A percentile compares a stretch with the other conserved stretches of the same genome.
These are phyloP conservation scores for Parietichytrium sp. DNA, from an alignment of 108 stramenopile genomes.

Conservation along the genomic window DNA sequence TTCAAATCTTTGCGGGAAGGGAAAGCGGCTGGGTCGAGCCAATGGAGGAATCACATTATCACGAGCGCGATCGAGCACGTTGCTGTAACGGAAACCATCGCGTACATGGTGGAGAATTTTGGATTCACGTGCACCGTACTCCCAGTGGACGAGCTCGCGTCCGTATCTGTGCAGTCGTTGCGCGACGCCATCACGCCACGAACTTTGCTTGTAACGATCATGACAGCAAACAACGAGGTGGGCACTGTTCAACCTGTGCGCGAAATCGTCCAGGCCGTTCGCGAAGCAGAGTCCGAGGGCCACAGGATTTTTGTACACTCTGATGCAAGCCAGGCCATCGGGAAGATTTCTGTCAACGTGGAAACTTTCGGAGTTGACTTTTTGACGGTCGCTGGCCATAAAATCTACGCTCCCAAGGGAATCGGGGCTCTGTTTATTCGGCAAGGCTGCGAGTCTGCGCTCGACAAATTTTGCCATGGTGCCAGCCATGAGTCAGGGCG, in stretches of 20 bases:
- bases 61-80: slow-evolving; percentile 88
- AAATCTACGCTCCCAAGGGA: slow-evolving; percentile 94
- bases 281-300: not conserved
- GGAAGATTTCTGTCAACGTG: slow-evolving; percentile 84
- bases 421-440: slow-evolving; percentile 85
- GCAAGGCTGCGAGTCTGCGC: slow-evolving; percentile 51
- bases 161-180: slow-evolving; percentile 68
- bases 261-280: slow-evolving; percentile 60
- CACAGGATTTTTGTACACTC: slow-evolving; percentile 81
- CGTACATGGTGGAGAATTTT: slow-evolving; percentile 43
- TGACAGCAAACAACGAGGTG: slow-evolving; percentile 95
- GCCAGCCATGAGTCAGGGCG: slow-evolving; percentile 77
- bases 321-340: slow-evolving; percentile 92
- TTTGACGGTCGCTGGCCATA: slow-evolving; percentile 95
- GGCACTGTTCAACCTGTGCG: slow-evolving; percentile 84
- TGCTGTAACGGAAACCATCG: slow-evolving; percentile 74
- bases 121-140: slow-evolving; percentile 70
- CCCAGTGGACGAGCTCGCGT: slow-evolving; percentile 74
- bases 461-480: slow-evolving; percentile 33
- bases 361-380: slow-evolving; percentile 74
- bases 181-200: slow-evolving; percentile 64
- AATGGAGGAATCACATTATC: slow-evolving; percentile 71
- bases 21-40: slow-evolving; percentile 3
- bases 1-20: slow-evolving; percentile 45
- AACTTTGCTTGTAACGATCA: slow-evolving; percentile 86